Base-by-base conservation (phyloP, 2,329 filamentous ascomycete species). In the Rugonectria rugulosa region DNA sequence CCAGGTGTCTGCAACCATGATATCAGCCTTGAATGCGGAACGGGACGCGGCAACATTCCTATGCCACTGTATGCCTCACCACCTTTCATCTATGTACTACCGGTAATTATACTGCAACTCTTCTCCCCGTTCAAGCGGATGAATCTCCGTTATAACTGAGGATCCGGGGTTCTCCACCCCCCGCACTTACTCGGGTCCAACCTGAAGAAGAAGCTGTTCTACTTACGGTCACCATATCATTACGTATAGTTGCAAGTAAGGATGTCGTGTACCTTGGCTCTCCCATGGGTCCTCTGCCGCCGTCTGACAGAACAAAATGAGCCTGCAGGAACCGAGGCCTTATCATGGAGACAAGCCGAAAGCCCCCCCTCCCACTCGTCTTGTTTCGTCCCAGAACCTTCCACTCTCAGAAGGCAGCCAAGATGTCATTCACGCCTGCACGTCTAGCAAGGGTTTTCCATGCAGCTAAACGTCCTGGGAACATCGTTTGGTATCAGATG, bases 251-350 rank as follows among this genome's bases (percentile, higher is more conserved):
- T 48, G n/a, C n/a, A n/a, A n/a, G n/a, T 48, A 23, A 37, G 45
- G 40, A 34, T 48, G 34, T 36, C 32, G 49, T 44, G 38, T 55
- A 31, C 38, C 40, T 32, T 40, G 21, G 46, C 34, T 14, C 26
- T 40, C 15, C 11, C 23, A 27, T 6, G 21, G 40, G 23, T 26
- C 17, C 26, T 21, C 11, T 27, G 36, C 36, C 53, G 46, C 47
- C 41, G 34, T 31, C 31, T 44, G 31, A 29, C 51, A 17, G 19
- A 17, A 36, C 26, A 46, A 9, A 32, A 17, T 36, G 34, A 29
- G 31, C 51, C 50, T 50, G 53, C 53, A 56, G 53, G 53, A 56
- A 56, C 53, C 46, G 36, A 41, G 53, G 46, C 41, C 34, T 38
- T 49, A 51, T 56, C 41, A 21, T 31, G 12, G 21, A 34, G 31